Evolutionary conservation across 306 rosid genomes (phyloP).

Genomic region (Elaeagnus macrophylla): DNA sequence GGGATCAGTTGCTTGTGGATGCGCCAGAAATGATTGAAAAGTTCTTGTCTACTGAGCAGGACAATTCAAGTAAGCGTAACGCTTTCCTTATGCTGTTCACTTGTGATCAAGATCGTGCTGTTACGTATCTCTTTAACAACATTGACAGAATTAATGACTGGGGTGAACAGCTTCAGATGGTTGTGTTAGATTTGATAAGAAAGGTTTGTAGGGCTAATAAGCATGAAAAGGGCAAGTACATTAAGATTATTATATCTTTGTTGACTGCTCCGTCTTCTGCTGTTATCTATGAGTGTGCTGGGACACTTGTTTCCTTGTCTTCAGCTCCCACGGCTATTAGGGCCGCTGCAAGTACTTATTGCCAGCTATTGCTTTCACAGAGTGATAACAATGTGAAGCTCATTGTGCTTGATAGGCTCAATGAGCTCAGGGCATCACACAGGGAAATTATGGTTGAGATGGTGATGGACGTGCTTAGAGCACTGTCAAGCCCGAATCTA

Average conservation of each 20-base stretch:
- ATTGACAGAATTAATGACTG: conserved; percentile 71
- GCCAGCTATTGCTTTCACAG: conserved; percentile 76
- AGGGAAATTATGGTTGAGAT: conserved; percentile 86
- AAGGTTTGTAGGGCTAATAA: conserved; percentile 80
- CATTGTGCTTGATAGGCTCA: conserved; percentile 77
- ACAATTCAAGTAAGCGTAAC: conserved; percentile 67
- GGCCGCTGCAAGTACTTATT: conserved; percentile 76
- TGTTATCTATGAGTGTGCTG: conserved; percentile 81
- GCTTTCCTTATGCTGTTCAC: conserved; percentile 91
- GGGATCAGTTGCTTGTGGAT: conserved; percentile 62
- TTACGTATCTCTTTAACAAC: conserved; percentile 48
- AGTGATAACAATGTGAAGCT: conserved; percentile 94
- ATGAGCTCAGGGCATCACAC: conserved; percentile 59
- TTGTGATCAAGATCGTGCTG: conserved; percentile 84
- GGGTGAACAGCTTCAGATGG: conserved; percentile 89
- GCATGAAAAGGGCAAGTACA: conserved; percentile 76
- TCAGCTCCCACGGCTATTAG: conserved; percentile 89
- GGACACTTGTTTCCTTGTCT: conserved; percentile 78
- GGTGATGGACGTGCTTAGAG: conserved; percentile 94
- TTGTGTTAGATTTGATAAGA: conserved; percentile 72
- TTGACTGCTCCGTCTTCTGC: conserved; percentile 69
- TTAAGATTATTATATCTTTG: conserved; percentile 68
- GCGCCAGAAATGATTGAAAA: conserved; percentile 86
- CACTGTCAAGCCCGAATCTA: conserved; percentile 65
- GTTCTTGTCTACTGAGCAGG: conserved; percentile 71